Conservation (phyloP, 306 rosid genomes). For the Betula pendula region DNA sequence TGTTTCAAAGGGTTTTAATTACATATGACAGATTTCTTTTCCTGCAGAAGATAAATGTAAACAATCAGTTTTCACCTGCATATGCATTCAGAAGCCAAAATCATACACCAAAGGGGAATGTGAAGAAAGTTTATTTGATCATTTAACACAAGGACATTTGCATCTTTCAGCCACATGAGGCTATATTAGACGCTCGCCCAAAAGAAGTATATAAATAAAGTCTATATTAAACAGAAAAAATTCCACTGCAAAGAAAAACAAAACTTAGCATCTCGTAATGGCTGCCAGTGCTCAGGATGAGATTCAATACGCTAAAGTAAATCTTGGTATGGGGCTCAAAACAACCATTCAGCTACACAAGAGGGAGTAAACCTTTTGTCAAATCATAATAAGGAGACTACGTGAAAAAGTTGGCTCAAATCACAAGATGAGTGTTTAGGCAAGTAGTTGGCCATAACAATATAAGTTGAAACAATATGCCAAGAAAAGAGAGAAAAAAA, state of each 20-base stretch:
- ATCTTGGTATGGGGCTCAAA: background rate
- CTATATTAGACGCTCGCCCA: background rate
- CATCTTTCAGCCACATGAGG: background rate
- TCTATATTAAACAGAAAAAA: no score
- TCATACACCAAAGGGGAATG: background rate
- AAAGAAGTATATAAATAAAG: no score
- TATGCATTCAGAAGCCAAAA: no score
- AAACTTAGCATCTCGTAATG: background rate
- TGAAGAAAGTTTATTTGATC: background rate
- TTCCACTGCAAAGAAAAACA: background rate
- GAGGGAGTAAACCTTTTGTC: no score
- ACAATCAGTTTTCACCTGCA: background rate
- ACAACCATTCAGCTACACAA: no score
- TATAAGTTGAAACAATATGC: background rate
- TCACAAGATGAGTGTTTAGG: background rate
- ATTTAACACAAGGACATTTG: background rate
- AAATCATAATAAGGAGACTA: background rate
- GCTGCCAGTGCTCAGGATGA: background rate
- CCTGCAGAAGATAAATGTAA: background rate
- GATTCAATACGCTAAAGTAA: background rate
- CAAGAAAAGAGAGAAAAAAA: no score
- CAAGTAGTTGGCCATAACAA: background rate
- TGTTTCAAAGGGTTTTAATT: background rate
- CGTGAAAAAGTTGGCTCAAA: no score
- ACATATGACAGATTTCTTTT: background rate